Evolutionary conservation across 805 yeast species (phyloP).

Genomic region (Torulaspora indica): DNA sequence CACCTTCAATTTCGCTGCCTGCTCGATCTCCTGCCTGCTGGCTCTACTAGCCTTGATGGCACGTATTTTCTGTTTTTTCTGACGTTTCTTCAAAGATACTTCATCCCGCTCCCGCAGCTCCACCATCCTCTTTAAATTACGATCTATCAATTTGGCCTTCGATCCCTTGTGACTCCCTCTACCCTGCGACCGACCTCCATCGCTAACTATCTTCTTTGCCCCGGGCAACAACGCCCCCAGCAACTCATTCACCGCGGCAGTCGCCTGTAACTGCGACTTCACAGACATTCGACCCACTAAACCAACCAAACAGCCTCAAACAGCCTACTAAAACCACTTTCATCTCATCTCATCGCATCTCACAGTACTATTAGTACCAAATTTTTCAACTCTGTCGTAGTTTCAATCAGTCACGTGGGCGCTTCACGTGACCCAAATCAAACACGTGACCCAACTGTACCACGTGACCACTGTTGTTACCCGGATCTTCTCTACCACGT

Average conservation of each 20-base stretch:
- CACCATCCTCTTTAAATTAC: constrained; percentile 34
- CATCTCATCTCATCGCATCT: constrained; percentile 18
- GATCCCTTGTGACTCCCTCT: constrained; percentile 24
- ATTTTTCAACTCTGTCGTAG: constrained; percentile 1
- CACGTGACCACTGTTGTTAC: too few species aligned
- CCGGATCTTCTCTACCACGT: too few species aligned
- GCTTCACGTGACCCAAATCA: too few species aligned
- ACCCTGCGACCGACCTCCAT: constrained; percentile 4
- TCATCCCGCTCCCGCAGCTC: constrained; percentile 36
- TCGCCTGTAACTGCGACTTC: constrained; percentile 37
- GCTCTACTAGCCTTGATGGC: constrained; percentile 21
- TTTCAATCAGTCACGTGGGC: neutral
- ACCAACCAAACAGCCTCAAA: neutral
- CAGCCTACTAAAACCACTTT: neutral
- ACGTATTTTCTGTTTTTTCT: constrained; percentile 32
- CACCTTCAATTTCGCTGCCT: constrained; percentile 35
- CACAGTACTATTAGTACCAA: constrained; percentile 4
- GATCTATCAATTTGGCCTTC: constrained; percentile 39
- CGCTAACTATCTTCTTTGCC: constrained; percentile 20
- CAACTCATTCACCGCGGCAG: constrained; percentile 41
- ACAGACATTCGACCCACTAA: constrained; percentile 19
- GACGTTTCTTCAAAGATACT: constrained; percentile 35
- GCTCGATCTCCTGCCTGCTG: constrained; percentile 25
- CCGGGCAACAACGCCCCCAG: constrained; percentile 39
- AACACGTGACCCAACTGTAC: too few species aligned